Evolutionary conservation across 140 eudicot genomes (phyloP).

Genomic region (Ambrosia hybrid): DNA sequence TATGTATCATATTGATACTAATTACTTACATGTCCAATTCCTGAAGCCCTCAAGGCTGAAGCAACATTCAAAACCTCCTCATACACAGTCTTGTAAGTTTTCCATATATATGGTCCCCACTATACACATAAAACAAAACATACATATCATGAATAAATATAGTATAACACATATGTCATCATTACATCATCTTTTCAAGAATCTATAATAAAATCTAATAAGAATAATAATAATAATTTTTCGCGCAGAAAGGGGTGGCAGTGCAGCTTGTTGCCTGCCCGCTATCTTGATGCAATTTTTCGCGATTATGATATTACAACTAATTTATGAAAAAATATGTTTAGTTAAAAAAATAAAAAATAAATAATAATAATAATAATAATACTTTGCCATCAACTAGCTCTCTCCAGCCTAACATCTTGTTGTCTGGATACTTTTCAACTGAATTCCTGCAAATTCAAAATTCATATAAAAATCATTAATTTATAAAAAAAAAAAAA

Average conservation of each 20-base stretch:
- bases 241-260: too few relatives aligned
- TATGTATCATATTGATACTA: background rate
- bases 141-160: background rate
- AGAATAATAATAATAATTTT: too few relatives aligned
- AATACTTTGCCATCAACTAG: slow-evolving; percentile 60
- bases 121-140: slow-evolving; percentile 18
- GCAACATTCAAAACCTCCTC: slow-evolving; percentile 64
- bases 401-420: slow-evolving; percentile 96
- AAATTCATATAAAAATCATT: background rate
- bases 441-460: slow-evolving; percentile 50
- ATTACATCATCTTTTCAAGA: background rate
- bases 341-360: too few relatives aligned
- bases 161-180: background rate
- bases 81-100: slow-evolving; percentile 76
- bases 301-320: too few relatives aligned
- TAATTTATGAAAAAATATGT: too few relatives aligned
- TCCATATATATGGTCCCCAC: slow-evolving; percentile 97
- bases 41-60: slow-evolving; percentile 73
- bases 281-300: too few relatives aligned
- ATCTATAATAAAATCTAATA: slow-evolving; percentile 21
- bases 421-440: slow-evolving; percentile 67
- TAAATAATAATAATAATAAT: too few relatives aligned
- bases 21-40: slow-evolving; percentile 69
- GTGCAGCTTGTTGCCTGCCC: too few relatives aligned
- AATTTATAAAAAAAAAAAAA: too few relatives aligned